A percentile compares a stretch with the other conserved stretches of the same genome.
These are phyloP conservation scores for Monilinia fructigena DNA, from an alignment of 2,329 filamentous ascomycete genomes.

Conservation along the genomic window DNA sequence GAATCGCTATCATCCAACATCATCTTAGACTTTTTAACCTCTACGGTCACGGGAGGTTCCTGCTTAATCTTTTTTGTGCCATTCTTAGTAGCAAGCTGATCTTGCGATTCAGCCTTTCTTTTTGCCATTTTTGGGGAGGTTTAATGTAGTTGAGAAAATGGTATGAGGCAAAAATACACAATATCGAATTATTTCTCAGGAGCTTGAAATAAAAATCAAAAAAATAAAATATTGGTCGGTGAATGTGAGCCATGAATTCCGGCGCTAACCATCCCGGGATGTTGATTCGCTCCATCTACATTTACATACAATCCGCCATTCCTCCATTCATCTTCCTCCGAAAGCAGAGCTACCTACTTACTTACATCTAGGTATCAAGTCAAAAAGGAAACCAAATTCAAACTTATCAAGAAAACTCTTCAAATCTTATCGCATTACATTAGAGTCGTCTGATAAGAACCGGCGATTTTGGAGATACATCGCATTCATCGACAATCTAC, in stretches of 20 bases:
- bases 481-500: slow-evolving; percentile 4
- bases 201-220: slow-evolving; percentile 20
- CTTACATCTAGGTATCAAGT: slow-evolving; percentile 20
- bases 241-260: slow-evolving; percentile 4
- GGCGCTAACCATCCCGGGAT: slow-evolving; percentile 8
- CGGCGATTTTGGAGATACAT: slow-evolving; percentile 10
- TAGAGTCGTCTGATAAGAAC: neutral
- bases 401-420: neutral
- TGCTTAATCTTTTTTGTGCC: slow-evolving; percentile 38
- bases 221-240: slow-evolving; percentile 21
- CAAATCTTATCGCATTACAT: neutral
- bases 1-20: slow-evolving; percentile 53
- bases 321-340: slow-evolving; percentile 20
- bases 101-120: slow-evolving; percentile 39
- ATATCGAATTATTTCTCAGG: neutral
- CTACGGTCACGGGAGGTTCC: slow-evolving; percentile 10
- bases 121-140: slow-evolving; percentile 37
- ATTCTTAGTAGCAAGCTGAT: slow-evolving; percentile 25
- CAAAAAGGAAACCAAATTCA: neutral
- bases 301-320: slow-evolving; percentile 4
- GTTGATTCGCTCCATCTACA: slow-evolving; percentile 10
- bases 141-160: neutral
- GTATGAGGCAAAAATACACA: neutral
- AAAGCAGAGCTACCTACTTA: slow-evolving; percentile 21
- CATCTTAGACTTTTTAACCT: slow-evolving; percentile 29